These are phyloP conservation scores for Tulasnella sp. DNA, from an alignment of 768 basidiomycete species.

Conservation along the genomic window DNA sequence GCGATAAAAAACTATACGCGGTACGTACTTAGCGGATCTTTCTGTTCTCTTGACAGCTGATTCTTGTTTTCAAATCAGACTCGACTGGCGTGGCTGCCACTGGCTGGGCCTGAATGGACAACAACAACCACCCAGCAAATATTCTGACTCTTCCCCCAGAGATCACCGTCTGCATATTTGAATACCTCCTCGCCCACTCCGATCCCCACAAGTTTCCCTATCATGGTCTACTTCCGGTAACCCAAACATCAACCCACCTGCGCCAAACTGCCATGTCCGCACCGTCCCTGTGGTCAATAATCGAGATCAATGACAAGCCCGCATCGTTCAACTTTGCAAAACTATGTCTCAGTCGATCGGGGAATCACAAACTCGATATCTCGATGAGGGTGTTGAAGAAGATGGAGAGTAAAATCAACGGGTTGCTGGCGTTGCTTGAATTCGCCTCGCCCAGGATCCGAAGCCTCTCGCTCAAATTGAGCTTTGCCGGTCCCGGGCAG, in stretches of 20 bases:
- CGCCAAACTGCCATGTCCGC: background rate
- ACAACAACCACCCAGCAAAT: background rate
- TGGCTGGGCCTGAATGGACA: too few species aligned
- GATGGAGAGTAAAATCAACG: background rate
- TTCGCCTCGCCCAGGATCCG: background rate
- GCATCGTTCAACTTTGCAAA: background rate
- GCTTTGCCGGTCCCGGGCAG: background rate
- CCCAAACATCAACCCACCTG: background rate
- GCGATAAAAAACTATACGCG: too few species aligned
- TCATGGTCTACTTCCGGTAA: background rate
- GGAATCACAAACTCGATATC: background rate
- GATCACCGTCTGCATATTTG: background rate
- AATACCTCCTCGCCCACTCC: background rate
- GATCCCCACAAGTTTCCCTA: background rate
- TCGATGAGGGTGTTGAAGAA: background rate
- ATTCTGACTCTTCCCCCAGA: background rate
- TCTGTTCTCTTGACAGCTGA: too few species aligned
- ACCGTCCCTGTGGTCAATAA: background rate
- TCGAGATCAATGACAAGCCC: background rate
- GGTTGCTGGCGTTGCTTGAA: background rate
- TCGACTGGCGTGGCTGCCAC: too few species aligned
- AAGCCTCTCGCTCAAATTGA: background rate
- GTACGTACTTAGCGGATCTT: too few species aligned
- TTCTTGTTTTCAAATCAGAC: too few species aligned
- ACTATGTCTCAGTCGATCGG: background rate